Conservation (phyloP, 192 early-diverging fungal species). For the Linnemannia hyalina region DNA sequence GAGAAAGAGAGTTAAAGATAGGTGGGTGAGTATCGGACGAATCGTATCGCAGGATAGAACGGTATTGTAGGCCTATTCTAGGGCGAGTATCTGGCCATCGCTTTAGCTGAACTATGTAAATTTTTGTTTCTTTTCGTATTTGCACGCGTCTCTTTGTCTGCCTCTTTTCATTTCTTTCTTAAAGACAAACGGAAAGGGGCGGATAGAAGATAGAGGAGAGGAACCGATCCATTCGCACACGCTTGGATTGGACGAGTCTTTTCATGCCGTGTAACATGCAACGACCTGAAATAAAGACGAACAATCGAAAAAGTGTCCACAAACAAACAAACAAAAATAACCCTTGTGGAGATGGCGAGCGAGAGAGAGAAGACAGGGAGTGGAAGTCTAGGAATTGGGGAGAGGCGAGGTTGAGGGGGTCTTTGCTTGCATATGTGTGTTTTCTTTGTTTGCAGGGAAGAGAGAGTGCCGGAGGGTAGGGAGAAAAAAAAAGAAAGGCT, state of each 20-base stretch:
- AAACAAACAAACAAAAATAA: neutral
- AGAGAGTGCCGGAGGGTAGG: neutral
- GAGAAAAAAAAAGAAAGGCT: neutral
- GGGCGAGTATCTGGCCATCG: neutral
- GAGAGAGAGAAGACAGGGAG: neutral
- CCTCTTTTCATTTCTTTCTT: neutral
- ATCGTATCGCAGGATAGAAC: neutral
- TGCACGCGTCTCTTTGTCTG: neutral
- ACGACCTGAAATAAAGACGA: neutral
- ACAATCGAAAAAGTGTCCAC: neutral
- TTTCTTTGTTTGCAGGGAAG: neutral
- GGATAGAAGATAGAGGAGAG: neutral
- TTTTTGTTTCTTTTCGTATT: neutral
- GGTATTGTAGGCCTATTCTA: neutral
- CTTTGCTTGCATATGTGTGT: neutral
- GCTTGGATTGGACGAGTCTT: neutral
- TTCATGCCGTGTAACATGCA: constrained; percentile 1
- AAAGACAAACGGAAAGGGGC: no score
- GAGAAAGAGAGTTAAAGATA: neutral
- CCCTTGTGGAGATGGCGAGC: neutral
- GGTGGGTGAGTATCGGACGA: neutral
- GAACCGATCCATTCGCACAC: neutral
- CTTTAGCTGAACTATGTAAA: neutral
- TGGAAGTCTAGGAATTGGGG: neutral
- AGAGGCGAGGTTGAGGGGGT: neutral